Evolutionary conservation across 2,329 filamentous ascomycete genomes (phyloP).

Genomic region (Ophiostoma perfectum): DNA sequence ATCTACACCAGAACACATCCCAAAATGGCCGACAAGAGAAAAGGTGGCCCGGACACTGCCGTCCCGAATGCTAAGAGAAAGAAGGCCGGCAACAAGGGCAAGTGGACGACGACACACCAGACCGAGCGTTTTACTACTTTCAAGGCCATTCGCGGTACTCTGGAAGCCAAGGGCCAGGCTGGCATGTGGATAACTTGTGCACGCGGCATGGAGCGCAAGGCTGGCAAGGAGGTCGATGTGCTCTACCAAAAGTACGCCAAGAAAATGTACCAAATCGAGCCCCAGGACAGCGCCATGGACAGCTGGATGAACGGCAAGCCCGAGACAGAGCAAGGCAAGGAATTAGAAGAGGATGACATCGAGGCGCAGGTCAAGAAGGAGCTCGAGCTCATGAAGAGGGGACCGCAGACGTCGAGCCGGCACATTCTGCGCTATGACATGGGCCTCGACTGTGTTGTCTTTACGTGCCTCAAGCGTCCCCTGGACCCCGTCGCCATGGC

Average conservation of each 20-base stretch:
- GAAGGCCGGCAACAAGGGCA: constrained; percentile 50
- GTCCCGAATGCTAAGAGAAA: constrained; percentile 34
- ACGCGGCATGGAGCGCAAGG: constrained; percentile 64
- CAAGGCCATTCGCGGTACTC: constrained; percentile 35
- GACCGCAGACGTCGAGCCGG: constrained; percentile 38
- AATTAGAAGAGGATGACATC: constrained; percentile 60
- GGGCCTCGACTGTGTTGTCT: constrained; percentile 58
- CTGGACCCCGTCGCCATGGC: constrained; percentile 53
- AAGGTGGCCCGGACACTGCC: constrained; percentile 31
- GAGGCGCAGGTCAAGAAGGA: constrained; percentile 68
- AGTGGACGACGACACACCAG: constrained; percentile 59
- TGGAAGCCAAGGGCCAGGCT: constrained; percentile 52
- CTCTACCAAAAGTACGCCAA: constrained; percentile 51
- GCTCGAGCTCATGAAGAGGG: constrained; percentile 55
- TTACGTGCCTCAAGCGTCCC: constrained; percentile 52
- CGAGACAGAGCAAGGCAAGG: neutral
- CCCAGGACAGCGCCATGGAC: constrained; percentile 19
- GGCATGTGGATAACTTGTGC: constrained; percentile 77
- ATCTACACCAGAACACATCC: neutral
- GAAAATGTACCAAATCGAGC: constrained; percentile 50
- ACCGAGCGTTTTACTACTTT: constrained; percentile 39
- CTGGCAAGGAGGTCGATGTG: constrained; percentile 59
- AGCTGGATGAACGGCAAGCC: neutral
- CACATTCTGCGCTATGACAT: constrained; percentile 50
- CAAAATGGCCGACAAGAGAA: constrained; percentile 37